Evolutionary conservation across 805 yeast species (phyloP).

Genomic region (Nakazawaea siamensis): DNA sequence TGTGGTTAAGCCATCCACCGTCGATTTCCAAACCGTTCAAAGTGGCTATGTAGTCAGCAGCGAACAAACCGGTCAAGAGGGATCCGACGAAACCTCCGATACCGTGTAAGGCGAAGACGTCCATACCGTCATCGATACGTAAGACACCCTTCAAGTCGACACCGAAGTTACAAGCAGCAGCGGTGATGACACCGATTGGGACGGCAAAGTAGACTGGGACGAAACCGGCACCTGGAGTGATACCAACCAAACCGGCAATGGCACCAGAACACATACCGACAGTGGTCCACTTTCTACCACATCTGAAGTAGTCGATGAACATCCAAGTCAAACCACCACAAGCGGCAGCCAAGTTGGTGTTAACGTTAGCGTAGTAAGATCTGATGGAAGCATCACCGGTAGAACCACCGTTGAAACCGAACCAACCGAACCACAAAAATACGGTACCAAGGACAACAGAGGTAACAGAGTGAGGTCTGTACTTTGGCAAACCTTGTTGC

Average conservation of each 20-base stretch:
- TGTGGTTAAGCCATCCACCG: conserved; percentile 88
- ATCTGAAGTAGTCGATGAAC: conserved; percentile 81
- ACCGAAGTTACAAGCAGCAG: conserved; percentile 73
- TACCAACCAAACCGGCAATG: conserved; percentile 88
- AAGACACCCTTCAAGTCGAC: conserved; percentile 69
- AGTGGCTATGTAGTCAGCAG: conserved; percentile 84
- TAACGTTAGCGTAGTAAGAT: conserved; percentile 89
- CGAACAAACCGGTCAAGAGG: conserved; percentile 82
- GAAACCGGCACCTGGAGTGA: conserved; percentile 95
- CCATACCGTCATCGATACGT: conserved; percentile 89
- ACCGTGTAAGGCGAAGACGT: conserved; percentile 89
- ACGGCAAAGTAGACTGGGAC: conserved; percentile 89
- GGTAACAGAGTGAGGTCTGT: conserved; percentile 90
- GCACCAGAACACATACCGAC: conserved; percentile 94
- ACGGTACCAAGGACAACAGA: conserved; percentile 89
- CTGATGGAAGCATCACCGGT: conserved; percentile 90
- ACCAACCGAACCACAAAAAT: conserved; percentile 98
- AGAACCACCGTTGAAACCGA: conserved; percentile 98
- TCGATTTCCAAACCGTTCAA: conserved; percentile 64
- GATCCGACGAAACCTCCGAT: conserved; percentile 88
- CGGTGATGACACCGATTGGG: conserved; percentile 75
- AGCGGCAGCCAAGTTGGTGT: conserved; percentile 92
- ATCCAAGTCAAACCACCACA: conserved; percentile 92
- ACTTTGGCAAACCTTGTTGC: conserved; percentile 66
- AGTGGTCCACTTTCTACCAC: conserved; percentile 85